Base-by-base conservation (phyloP, 768 basidiomycete species). In the Xerocomus potaroensis region DNA sequence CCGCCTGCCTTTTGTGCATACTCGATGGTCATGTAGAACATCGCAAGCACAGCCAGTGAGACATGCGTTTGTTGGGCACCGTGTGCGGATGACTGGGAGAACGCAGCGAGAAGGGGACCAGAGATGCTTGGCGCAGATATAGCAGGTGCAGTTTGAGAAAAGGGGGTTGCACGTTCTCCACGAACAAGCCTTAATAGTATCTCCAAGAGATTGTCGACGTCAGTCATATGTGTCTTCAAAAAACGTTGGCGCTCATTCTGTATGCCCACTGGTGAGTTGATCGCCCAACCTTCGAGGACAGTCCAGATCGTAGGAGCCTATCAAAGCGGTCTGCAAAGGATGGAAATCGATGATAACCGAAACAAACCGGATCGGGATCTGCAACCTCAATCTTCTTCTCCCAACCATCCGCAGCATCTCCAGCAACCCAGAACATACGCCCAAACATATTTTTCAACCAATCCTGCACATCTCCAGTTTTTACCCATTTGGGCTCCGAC, bases 401-500 rank as follows among this genome's bases (percentile, higher is more conserved):
- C 96, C 96, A 99, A 8, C 88, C 87, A 53, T 86, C 85, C n/a
- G 83, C 81, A 11, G 83, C 86, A 43, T 87, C 85, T 5, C 84
- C 86, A 22, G 85, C 78, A 37, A 85, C 83, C 86, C 86, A 89
- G 60, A 89, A 88, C 83, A 87, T 87, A 30, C 87, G 74, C 3
- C 88, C 89, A 65, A 91, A 87, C 76, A 90, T 89, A 57, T 79
- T 88, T 65, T 81, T 81, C 57, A 91, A 69, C 94, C 94, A 98
- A 31, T 93, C 92, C 57, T 95, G 91, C 19, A 94, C 80, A 61
- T 94, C 89, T 24, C 95, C 95, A 8, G 87, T 85, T 66, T 92
- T 91, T 30, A 92, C 91, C 96, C 95, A 99, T 64, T 91, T 88
- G 7, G 96, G 92, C 64, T 97, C 93, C 14, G 92, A 93, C 27